A percentile compares a stretch with the other conserved stretches of the same genome.
phyloP scores from a whole-genome alignment of 1,284 basidiomycete genomes.

The Termitomyces sp. region DNA sequence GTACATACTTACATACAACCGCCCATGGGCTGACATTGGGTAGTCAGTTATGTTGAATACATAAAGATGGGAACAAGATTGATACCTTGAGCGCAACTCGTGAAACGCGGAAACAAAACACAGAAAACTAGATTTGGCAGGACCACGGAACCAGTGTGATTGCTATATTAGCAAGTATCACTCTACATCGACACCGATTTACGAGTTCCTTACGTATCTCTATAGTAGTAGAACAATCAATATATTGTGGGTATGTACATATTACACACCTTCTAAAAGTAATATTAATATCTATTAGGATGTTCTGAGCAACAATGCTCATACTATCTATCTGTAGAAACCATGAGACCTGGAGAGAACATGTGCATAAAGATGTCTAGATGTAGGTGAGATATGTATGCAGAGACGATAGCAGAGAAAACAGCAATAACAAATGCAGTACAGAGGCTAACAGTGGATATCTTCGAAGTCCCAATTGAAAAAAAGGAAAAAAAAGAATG shows the following conservation, averaged over 20 bases:
- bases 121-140: too few relatives aligned
- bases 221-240: neutral
- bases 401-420: constrained; percentile 29
- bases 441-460: constrained; percentile 23
- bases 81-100: too few relatives aligned
- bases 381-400: constrained; percentile 22
- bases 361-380: constrained; percentile 22
- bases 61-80: too few relatives aligned
- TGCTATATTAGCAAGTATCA: neutral
- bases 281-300: constrained; percentile 15
- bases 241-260: constrained; percentile 11
- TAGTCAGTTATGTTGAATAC: neutral
- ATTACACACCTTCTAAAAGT: constrained; percentile 14
- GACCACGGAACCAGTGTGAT: neutral
- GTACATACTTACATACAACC: neutral
- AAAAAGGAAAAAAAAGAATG: constrained; percentile 8
- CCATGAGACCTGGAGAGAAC: constrained; percentile 8
- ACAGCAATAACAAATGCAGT: constrained; percentile 21
- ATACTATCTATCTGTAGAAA: constrained; percentile 18
- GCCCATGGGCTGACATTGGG: neutral
- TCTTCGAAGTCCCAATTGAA: constrained; percentile 29
- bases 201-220: too few relatives aligned
- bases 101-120: too few relatives aligned
- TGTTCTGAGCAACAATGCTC: constrained; percentile 8
- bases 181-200: too few relatives aligned